These are phyloP conservation scores for Gyrodon lividus DNA, from an alignment of 768 basidiomycete genomes.

Conservation along the genomic window DNA sequence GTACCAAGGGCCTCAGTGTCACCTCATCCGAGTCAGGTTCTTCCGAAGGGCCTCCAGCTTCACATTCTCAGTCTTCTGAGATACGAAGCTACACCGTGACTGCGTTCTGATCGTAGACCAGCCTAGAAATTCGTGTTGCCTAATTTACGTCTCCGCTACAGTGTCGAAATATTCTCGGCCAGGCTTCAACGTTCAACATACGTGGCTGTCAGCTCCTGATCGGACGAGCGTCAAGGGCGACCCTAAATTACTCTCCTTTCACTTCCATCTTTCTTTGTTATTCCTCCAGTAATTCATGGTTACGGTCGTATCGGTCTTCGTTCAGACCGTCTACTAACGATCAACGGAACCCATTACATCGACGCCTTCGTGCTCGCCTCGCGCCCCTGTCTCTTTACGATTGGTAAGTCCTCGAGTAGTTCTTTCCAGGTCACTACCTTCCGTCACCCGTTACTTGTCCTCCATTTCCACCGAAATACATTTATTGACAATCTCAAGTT, in stretches of 20 bases:
- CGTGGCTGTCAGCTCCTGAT: constrained; percentile 13
- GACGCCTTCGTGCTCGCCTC: not conserved
- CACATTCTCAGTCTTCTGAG: not conserved
- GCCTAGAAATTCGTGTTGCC: not conserved
- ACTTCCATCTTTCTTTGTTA: constrained; percentile 2
- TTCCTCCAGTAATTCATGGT: constrained; percentile 18
- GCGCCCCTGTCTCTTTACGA: constrained; percentile 19
- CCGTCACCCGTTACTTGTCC: constrained; percentile 6
- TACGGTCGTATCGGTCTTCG: constrained; percentile 7
- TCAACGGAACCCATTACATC: not conserved
- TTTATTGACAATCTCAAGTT: constrained; percentile 1
- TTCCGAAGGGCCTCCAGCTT: not conserved
- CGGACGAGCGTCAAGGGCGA: constrained; percentile 12
- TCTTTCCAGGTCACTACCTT: not conserved
- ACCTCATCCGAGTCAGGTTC: not conserved
- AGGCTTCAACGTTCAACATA: not conserved
- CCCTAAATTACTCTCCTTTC: constrained; percentile 7
- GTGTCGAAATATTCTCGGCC: not conserved
- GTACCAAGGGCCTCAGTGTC: no score
- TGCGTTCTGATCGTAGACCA: not conserved
- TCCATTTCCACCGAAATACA: constrained; percentile 3
- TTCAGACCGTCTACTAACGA: constrained; percentile 10
- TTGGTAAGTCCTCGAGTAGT: constrained; percentile 17
- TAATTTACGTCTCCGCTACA: not conserved
- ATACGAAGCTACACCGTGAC: not conserved